Evolutionary conservation across 2,329 filamentous ascomycete species (phyloP), one percentile per base, ranked within the genome.

Genomic region (Aspergillus tamarii): DNA sequence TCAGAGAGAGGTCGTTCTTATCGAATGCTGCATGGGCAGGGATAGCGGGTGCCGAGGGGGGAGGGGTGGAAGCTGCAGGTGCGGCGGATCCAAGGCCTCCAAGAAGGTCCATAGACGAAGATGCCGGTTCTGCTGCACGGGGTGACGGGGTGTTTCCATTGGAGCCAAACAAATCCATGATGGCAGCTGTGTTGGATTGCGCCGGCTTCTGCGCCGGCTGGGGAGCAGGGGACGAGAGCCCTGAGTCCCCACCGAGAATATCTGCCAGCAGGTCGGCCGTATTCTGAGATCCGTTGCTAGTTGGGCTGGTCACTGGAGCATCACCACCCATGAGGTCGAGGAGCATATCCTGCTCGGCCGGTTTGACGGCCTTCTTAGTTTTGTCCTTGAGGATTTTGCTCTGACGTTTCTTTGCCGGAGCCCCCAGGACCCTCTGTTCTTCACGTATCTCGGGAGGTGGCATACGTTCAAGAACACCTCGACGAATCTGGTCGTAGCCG

Each of bases 391-490:
- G 75, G n/a, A 85, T 76, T 64, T 88, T 85, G 56, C 87, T 81
- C 70, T 82, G 83, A 73, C 89, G 88, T 77, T 87, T 89, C 67
- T 85, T 84, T 71, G 90, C 87, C 1, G 93, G 89, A 72, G 94
- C 91, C 50, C 94, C 94, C 21, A 99, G 84, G 3, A 97, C 94
- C 64, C 94, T 87, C 60, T 95, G 94, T 77, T 96, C 93, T 76
- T 99, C 95, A 69, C 94, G 93, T 73, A 99, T 98, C 77, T 98
- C 94, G 10, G 95, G 95, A 1, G 95, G 88, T 9, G 95, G 95
- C 96, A 99, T 99, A 78, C 95, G 96, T 80, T 99, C 95, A 12
- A 99, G 83, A 3, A 99, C 95, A 63, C 95, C 95, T 64, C 87
- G 87, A 60, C 94, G 89, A 62, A 99, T 91, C 64, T 93, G 85